Percentiles rank a stretch among this genome's conserved stretches.
These are phyloP conservation scores for Lachancea sp. DNA, from an alignment of 805 yeast genomes.

Conservation along the genomic window DNA sequence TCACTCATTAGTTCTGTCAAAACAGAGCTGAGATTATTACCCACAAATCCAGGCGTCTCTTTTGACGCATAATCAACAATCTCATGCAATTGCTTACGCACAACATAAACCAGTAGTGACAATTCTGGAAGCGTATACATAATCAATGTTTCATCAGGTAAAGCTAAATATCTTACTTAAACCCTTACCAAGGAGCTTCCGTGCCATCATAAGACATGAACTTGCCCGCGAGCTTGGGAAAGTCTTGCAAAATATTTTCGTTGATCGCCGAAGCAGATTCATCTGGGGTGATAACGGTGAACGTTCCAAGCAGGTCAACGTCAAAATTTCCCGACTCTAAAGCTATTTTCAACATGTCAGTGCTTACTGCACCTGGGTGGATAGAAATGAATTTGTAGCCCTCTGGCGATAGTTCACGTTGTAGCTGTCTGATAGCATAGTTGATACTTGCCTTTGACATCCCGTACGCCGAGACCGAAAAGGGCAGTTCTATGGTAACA, in stretches of 20 bases:
- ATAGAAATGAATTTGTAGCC: conserved; percentile 30
- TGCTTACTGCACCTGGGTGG: conserved; percentile 39
- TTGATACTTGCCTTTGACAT: conserved; percentile 37
- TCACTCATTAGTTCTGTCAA: too few relatives aligned
- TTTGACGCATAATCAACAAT: too few relatives aligned
- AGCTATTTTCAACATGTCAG: conserved; percentile 30
- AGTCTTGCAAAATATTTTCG: conserved; percentile 15
- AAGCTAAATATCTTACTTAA: too few relatives aligned
- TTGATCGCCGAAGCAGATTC: conserved; percentile 20
- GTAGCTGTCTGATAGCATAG: conserved; percentile 26
- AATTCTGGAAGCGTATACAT: too few relatives aligned
- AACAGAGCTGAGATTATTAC: too few relatives aligned
- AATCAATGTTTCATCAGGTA: too few relatives aligned
- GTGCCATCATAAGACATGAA: conserved; percentile 26
- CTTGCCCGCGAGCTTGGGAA: conserved; percentile 25
- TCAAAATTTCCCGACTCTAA: neutral
- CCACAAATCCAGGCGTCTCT: too few relatives aligned
- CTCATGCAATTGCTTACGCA: too few relatives aligned
- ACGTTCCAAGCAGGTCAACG: conserved; percentile 5
- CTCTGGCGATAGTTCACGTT: conserved; percentile 23
- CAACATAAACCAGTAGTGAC: too few relatives aligned
- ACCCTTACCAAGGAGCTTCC: conserved; percentile 7
- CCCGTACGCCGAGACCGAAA: conserved; percentile 31
- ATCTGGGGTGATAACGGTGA: conserved; percentile 22
- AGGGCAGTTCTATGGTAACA: conserved; percentile 14